Percentiles rank a stretch among this genome's conserved stretches.
These are phyloP conservation scores for Trichophaea hybrida DNA, from an alignment of 2,329 filamentous ascomycete species.

Conservation along the genomic window DNA sequence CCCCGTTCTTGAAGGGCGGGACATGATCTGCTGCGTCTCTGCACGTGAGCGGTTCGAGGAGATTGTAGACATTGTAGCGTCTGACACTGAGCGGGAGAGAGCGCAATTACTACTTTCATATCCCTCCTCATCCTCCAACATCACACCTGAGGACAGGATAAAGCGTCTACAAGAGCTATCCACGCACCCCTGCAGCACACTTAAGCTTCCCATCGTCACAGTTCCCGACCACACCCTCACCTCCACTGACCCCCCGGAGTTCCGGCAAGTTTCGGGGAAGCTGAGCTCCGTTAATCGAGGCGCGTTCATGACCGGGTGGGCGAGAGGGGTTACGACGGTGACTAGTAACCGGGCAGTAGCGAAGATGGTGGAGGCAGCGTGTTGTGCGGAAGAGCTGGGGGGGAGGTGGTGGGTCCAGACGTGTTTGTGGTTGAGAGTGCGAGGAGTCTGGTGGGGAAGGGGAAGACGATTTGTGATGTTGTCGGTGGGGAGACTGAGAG, in stretches of 20 bases:
- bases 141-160: background rate
- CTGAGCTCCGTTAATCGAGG: constrained; percentile 50
- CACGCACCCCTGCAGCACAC: constrained; percentile 29
- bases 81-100: constrained; percentile 44
- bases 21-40: constrained; percentile 51
- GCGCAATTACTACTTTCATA: constrained; percentile 39
- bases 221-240: constrained; percentile 34
- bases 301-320: constrained; percentile 62
- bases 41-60: constrained; percentile 52
- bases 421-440: constrained; percentile 53
- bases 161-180: constrained; percentile 31
- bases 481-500: background rate
- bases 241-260: constrained; percentile 35
- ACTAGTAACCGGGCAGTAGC: constrained; percentile 56
- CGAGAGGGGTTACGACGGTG: constrained; percentile 46
- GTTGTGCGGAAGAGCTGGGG: constrained; percentile 27
- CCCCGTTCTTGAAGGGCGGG: constrained; percentile 42
- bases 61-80: constrained; percentile 50
- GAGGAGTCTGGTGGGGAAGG: constrained; percentile 52
- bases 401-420: constrained; percentile 43
- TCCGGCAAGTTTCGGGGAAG: constrained; percentile 34
- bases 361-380: constrained; percentile 44
- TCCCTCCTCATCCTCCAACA: constrained; percentile 29
- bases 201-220: constrained; percentile 44
- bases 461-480: constrained; percentile 33